Conservation (phyloP, 768 basidiomycete species). For the Pholiota microspora region DNA sequence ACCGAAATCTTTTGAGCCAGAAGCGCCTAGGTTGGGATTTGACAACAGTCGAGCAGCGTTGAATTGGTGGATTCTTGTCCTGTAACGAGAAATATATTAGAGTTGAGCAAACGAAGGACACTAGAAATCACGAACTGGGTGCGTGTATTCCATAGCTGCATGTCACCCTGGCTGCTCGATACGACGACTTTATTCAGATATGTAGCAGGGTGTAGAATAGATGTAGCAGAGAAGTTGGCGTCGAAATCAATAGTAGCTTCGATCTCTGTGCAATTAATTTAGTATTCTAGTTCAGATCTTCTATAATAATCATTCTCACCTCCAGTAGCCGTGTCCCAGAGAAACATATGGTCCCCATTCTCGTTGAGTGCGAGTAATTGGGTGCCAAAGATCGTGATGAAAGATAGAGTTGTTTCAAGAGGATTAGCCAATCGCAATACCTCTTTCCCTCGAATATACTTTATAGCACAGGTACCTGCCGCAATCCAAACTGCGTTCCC, state of each 20-base stretch:
- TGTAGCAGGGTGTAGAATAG: conserved; percentile 88
- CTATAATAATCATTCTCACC: conserved; percentile 38
- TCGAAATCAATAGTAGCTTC: conserved; percentile 77
- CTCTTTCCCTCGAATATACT: conserved; percentile 89
- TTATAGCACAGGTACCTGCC: conserved; percentile 63
- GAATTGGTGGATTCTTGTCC: conserved; percentile 84
- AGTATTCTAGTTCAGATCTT: too few species aligned
- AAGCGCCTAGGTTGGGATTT: conserved; percentile 27
- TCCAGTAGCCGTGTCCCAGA: conserved; percentile 68
- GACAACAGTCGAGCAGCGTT: conserved; percentile 50
- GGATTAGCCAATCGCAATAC: conserved; percentile 66
- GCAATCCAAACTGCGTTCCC: conserved; percentile 86
- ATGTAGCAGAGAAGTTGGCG: conserved; percentile 79
- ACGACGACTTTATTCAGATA: conserved; percentile 96
- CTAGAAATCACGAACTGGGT: conserved; percentile 50
- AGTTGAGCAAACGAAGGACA: background rate
- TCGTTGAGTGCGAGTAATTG: conserved; percentile 79
- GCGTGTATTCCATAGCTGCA: conserved; percentile 94
- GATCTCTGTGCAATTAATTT: conserved; percentile 55
- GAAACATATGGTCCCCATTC: conserved; percentile 70
- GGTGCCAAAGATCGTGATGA: conserved; percentile 76
- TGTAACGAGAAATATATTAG: conserved; percentile 27
- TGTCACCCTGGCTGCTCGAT: conserved; percentile 71
- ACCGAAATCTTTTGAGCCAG: conserved; percentile 23
- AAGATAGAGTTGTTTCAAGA: conserved; percentile 55